Conservation (phyloP, 768 basidiomycete species). For the Kwoniella shandongensis region DNA sequence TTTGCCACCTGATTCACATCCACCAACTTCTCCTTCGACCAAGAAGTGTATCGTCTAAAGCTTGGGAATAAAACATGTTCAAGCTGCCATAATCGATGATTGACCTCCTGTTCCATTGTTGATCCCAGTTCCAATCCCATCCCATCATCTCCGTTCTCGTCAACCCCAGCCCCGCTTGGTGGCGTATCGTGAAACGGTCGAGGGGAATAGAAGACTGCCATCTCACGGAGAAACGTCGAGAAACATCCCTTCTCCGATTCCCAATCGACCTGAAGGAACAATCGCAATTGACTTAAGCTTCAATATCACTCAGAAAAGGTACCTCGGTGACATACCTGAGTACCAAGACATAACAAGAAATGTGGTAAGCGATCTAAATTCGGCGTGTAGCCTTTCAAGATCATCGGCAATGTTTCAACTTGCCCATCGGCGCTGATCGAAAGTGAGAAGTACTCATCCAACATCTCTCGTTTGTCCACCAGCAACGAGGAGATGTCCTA, state of each 20-base stretch:
- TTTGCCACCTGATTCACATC: slow-evolving; percentile 86
- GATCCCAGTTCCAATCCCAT: neutral
- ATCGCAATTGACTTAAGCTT: too few relatives aligned
- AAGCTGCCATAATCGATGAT: slow-evolving; percentile 73
- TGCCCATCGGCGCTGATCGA: slow-evolving; percentile 63
- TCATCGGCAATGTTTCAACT: slow-evolving; percentile 74
- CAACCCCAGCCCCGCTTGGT: slow-evolving; percentile 5
- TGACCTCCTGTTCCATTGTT: slow-evolving; percentile 28
- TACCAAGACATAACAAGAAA: slow-evolving; percentile 86
- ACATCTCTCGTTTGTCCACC: slow-evolving; percentile 67
- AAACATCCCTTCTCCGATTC: slow-evolving; percentile 80
- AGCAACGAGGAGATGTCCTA: slow-evolving; percentile 34
- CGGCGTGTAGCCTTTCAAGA: slow-evolving; percentile 84
- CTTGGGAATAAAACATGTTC: slow-evolving; percentile 88
- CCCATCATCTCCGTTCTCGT: slow-evolving; percentile 3
- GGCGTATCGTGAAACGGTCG: slow-evolving; percentile 54
- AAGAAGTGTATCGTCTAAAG: slow-evolving; percentile 70
- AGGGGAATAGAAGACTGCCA: slow-evolving; percentile 87
- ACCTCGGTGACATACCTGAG: slow-evolving; percentile 63
- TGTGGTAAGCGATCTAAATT: slow-evolving; percentile 85
- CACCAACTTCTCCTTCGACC: slow-evolving; percentile 67
- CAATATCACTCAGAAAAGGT: neutral
- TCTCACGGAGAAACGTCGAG: slow-evolving; percentile 75
- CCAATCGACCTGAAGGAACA: slow-evolving; percentile 97
- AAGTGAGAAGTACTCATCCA: slow-evolving; percentile 86